phyloP scores from a whole-genome alignment of 2,329 filamentous ascomycete genomes.

The Calonectria pauciramosa region DNA sequence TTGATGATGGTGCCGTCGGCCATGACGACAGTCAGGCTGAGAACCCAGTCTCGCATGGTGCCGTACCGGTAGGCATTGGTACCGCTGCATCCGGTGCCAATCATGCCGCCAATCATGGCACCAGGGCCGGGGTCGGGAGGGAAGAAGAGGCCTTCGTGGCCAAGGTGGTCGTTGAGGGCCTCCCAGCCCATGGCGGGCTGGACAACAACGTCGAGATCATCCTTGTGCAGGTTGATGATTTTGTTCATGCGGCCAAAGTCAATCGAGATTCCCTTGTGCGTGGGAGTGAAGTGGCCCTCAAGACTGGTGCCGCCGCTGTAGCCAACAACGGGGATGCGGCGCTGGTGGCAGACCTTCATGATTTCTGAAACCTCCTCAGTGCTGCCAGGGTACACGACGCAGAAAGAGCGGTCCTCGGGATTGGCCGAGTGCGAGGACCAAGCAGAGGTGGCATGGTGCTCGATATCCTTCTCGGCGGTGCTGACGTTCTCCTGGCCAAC shows the following conservation, averaged over 20 bases:
- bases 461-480: slow-evolving; percentile 68
- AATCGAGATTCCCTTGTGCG: slow-evolving; percentile 85
- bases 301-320: slow-evolving; percentile 91
- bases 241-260: slow-evolving; percentile 90
- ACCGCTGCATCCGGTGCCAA: slow-evolving; percentile 80
- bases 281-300: slow-evolving; percentile 90
- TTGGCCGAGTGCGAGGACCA: slow-evolving; percentile 73
- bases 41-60: slow-evolving; percentile 95
- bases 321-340: slow-evolving; percentile 86
- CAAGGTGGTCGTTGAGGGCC: slow-evolving; percentile 82
- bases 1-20: slow-evolving; percentile 93
- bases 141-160: slow-evolving; percentile 85
- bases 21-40: slow-evolving; percentile 87
- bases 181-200: slow-evolving; percentile 92
- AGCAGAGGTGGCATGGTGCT: slow-evolving; percentile 70
- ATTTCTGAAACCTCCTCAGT: slow-evolving; percentile 89
- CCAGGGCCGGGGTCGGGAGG: slow-evolving; percentile 92
- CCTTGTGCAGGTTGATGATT: slow-evolving; percentile 81
- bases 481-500: slow-evolving; percentile 76
- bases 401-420: slow-evolving; percentile 68
- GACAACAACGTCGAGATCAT: slow-evolving; percentile 82
- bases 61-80: slow-evolving; percentile 95
- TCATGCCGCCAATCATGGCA: slow-evolving; percentile 92
- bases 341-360: slow-evolving; percentile 88
- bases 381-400: slow-evolving; percentile 81